A percentile compares a stretch with the other conserved stretches of the same genome.
Conservation (phyloP, 2,329 filamentous ascomycete species). For the Paecilomyces formosus region DNA sequence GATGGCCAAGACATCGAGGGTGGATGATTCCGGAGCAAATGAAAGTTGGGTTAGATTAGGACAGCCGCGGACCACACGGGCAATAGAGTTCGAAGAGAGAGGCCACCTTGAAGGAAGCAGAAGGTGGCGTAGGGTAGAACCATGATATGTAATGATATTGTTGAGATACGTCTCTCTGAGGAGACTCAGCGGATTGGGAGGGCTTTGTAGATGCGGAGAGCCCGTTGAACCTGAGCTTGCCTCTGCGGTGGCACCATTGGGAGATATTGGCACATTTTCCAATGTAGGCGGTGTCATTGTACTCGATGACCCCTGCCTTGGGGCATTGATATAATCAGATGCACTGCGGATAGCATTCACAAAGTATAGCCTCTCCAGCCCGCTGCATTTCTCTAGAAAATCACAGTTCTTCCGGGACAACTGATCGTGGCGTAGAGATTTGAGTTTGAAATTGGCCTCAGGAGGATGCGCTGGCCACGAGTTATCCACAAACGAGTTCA, state of each 20-base stretch:
- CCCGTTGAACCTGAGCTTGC: constrained; percentile 16
- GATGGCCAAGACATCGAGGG: constrained; percentile 31
- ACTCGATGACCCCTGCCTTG: constrained; percentile 9
- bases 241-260: constrained; percentile 8
- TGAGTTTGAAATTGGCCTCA: constrained; percentile 31
- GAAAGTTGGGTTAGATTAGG: constrained; percentile 54
- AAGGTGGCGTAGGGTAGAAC: constrained; percentile 46
- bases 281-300: constrained; percentile 21
- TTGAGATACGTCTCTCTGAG: constrained; percentile 43
- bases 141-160: constrained; percentile 45
- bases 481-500: constrained; percentile 47
- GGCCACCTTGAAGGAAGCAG: constrained; percentile 51
- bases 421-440: constrained; percentile 43
- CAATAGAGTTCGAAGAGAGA: constrained; percentile 42
- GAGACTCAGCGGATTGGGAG: constrained; percentile 18
- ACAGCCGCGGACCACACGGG: constrained; percentile 45
- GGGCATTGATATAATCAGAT: constrained; percentile 24
- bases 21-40: constrained; percentile 38
- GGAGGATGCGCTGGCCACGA: constrained; percentile 40
- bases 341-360: constrained; percentile 32
- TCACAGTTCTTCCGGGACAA: constrained; percentile 37
- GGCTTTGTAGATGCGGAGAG: constrained; percentile 8
- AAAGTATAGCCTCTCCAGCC: constrained; percentile 47
- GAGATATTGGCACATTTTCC: constrained; percentile 8
- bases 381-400: constrained; percentile 35